These are phyloP conservation scores for Acanthamoeba castellanii DNA, from an alignment of 208 protist species.

Conservation along the genomic window DNA sequence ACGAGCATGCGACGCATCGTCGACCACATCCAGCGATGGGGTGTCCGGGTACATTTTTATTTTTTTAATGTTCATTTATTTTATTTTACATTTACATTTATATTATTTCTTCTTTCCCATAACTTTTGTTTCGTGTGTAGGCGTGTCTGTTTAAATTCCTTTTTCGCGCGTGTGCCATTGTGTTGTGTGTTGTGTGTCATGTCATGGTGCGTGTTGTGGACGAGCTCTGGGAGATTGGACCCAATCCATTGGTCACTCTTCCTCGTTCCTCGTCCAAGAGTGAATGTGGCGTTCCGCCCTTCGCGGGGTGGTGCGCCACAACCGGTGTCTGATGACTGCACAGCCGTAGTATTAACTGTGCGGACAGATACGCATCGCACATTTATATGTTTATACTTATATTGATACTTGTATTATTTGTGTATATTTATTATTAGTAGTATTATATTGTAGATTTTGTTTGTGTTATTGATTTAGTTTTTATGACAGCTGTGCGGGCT, in stretches of 20 bases:
- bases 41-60: not conserved
- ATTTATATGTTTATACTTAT: conserved; percentile 15
- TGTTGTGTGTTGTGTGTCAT: not conserved
- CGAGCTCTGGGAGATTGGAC: not conserved
- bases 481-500: conserved; percentile 92
- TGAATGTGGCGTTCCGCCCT: not conserved
- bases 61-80: not conserved
- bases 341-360: conserved; percentile 31
- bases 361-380: conserved; percentile 43
- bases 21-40: conserved; percentile 81
- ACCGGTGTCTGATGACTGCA: conserved; percentile 21
- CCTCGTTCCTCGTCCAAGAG: conserved; percentile 34
- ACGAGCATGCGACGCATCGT: conserved; percentile 93
- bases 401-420: not conserved
- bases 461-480: conserved; percentile 67
- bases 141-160: not conserved
- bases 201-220: not conserved
- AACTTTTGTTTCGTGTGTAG: not conserved
- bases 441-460: conserved; percentile 86
- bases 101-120: not conserved
- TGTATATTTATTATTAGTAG: not conserved
- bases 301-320: no score
- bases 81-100: not conserved
- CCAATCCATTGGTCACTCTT: conserved; percentile 1
- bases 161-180: not conserved